Base-by-base conservation (phyloP, 805 yeast species). In the Saturnispora serradocipensis region DNA sequence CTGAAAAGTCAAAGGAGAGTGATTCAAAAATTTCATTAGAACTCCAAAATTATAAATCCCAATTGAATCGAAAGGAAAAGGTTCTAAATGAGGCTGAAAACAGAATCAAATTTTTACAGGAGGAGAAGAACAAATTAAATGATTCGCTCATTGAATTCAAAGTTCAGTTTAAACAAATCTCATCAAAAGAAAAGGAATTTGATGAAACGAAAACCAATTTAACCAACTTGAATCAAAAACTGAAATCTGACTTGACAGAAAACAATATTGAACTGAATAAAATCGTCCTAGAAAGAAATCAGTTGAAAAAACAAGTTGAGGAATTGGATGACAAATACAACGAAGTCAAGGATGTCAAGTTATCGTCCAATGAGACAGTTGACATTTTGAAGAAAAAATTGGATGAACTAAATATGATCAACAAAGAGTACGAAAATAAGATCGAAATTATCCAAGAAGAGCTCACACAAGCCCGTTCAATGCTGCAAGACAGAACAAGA, bases 371-470 rank as follows among this genome's bases (percentile, higher is more conserved):
- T 48, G 77, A 72, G 25, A 76, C 73, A 52, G 69, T 73, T 8
- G 82, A 77, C 39, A 57, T 72, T 0, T 59, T 80, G 53, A 82
- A 77, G 59, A 82, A 80, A 56, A 88, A 86, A 62, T 78, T 82
- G 53, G 91, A 87, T 48, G 96, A 88, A 59, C 64, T 86, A 47
- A 61, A 74, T 3, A 76, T 85, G 75, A 79, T 86, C 50, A 67
- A 82, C 39, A 77, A 77, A 54, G 98, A 93, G 58, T 70, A 81
- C 1, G 75, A 73, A 43, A 72, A 72, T 49, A 75, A 78, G 55
- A 72, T 78, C 22, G 89, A 86, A 52, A 76, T 80, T 2, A 64
- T 90, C 28, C 89, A 86, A 58, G 96, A 88, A 52, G 97, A 90
- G 61, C 68, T 91, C n/a, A 71, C 76, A 10, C 97, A 90, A 53